These are phyloP conservation scores for Sisymbrium irio DNA, from an alignment of 345 rosid species.

Conservation along the genomic window DNA sequence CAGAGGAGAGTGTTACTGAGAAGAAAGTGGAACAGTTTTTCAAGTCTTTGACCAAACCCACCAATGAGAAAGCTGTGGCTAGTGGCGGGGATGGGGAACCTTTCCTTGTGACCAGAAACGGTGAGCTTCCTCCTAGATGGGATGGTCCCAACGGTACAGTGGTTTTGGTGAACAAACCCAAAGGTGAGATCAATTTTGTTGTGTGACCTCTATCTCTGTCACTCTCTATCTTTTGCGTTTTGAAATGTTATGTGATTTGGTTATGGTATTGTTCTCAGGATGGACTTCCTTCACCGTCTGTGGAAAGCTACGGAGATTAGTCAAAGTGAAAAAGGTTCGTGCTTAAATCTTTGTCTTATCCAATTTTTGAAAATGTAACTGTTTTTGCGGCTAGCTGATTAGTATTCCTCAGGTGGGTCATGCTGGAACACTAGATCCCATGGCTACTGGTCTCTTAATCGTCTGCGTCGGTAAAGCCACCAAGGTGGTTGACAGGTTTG, in stretches of 20 bases:
- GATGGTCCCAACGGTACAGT: slow-evolving; percentile 82
- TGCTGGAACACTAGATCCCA: slow-evolving; percentile 99
- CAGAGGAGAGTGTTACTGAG: slow-evolving; percentile 47
- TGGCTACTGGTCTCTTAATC: slow-evolving; percentile 94
- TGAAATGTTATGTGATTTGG: slow-evolving; percentile 12
- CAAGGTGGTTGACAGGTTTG: slow-evolving; percentile 80
- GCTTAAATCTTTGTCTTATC: background rate
- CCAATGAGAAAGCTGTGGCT: slow-evolving; percentile 48
- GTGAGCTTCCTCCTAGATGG: slow-evolving; percentile 86
- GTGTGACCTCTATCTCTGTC: background rate
- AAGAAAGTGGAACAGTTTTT: slow-evolving; percentile 89
- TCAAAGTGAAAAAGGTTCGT: slow-evolving; percentile 85
- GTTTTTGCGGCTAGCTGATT: background rate
- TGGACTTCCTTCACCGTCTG: slow-evolving; percentile 99
- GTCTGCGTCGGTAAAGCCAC: slow-evolving; percentile 94
- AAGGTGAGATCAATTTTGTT: slow-evolving; percentile 48
- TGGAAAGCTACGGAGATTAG: slow-evolving; percentile 88
- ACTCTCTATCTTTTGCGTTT: background rate
- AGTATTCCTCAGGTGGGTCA: slow-evolving; percentile 70
- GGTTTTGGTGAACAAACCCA: slow-evolving; percentile 87
- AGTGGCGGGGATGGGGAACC: slow-evolving; percentile 61
- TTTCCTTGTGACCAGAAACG: slow-evolving; percentile 60
- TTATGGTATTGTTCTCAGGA: slow-evolving; percentile 42
- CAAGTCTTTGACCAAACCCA: slow-evolving; percentile 76
- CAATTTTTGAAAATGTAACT: background rate